Evolutionary conservation across 768 basidiomycete species (phyloP).

Genomic region (Psilocybe subaeruginosa): DNA sequence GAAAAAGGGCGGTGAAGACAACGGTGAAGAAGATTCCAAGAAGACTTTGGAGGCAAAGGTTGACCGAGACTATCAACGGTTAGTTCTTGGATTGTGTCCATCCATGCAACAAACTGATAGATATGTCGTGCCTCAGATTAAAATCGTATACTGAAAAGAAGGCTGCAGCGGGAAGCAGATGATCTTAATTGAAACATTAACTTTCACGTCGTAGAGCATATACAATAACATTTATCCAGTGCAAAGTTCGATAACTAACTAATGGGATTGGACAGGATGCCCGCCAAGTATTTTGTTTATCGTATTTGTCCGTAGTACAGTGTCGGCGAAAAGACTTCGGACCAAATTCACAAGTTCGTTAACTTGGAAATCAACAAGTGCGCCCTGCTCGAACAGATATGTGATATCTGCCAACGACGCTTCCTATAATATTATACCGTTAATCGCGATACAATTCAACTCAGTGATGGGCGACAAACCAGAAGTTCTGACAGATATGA

Average conservation of each 20-base stretch:
- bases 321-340: slow-evolving; percentile 87
- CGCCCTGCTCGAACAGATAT: slow-evolving; percentile 90
- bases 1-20: slow-evolving; percentile 43
- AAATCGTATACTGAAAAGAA: slow-evolving; percentile 49
- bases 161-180: slow-evolving; percentile 19
- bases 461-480: slow-evolving; percentile 48
- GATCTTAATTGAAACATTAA: not conserved
- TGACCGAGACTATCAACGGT: slow-evolving; percentile 60
- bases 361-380: slow-evolving; percentile 86
- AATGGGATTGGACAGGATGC: slow-evolving; percentile 42
- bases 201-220: not conserved
- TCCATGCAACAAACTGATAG: not conserved
- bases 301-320: slow-evolving; percentile 75
- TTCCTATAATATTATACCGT: slow-evolving; percentile 52
- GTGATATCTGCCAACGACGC: slow-evolving; percentile 91
- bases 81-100: slow-evolving; percentile 18
- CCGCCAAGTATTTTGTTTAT: slow-evolving; percentile 74
- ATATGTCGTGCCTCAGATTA: slow-evolving; percentile 28
- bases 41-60: slow-evolving; percentile 41
- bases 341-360: slow-evolving; percentile 85
- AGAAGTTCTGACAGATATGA: slow-evolving; percentile 91
- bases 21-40: slow-evolving; percentile 32
- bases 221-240: not conserved
- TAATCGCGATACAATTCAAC: not conserved
- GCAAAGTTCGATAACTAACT: not conserved